Conservation (phyloP, 805 yeast genomes). For the Lipomyces yamadae region DNA sequence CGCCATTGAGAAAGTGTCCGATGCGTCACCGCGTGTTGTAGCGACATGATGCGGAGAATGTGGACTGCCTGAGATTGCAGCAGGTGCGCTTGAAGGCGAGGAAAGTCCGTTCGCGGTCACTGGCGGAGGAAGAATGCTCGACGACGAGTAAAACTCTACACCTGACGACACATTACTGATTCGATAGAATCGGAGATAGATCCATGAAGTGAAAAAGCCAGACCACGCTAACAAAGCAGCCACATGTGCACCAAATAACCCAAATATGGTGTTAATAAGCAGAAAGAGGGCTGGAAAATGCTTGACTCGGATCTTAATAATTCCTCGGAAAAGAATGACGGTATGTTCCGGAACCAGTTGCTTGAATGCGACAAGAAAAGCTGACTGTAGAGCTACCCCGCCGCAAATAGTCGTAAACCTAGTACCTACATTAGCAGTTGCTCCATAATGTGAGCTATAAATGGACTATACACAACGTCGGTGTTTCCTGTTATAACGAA, state of each 20-base stretch:
- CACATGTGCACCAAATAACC: conserved; percentile 44
- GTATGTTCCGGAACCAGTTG: conserved; percentile 69
- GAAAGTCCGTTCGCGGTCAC: conserved; percentile 18
- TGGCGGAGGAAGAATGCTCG: conserved; percentile 29
- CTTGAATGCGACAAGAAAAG: conserved; percentile 66
- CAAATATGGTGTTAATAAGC: conserved; percentile 41
- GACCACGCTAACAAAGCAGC: conserved; percentile 42
- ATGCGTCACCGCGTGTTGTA: conserved; percentile 77
- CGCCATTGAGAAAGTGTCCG: conserved; percentile 82
- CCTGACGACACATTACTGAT: conserved; percentile 15
- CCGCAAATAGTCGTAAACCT: conserved; percentile 57
- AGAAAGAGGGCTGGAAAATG: conserved; percentile 51
- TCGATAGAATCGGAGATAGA: conserved; percentile 71
- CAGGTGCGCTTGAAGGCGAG: not conserved
- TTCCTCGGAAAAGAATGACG: conserved; percentile 54
- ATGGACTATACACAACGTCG: conserved; percentile 35
- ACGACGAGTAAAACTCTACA: conserved; percentile 18
- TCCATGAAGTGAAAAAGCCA: conserved; percentile 71
- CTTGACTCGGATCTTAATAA: conserved; percentile 51
- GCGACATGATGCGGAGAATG: not conserved
- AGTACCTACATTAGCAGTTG: conserved; percentile 15
- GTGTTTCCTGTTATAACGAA: conserved; percentile 27
- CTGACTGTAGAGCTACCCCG: conserved; percentile 59
- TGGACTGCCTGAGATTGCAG: not conserved
- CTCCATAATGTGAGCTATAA: conserved; percentile 11